Evolutionary conservation across 2,329 filamentous ascomycete species (phyloP).

Genomic region (Pyrenochaeta sp.): DNA sequence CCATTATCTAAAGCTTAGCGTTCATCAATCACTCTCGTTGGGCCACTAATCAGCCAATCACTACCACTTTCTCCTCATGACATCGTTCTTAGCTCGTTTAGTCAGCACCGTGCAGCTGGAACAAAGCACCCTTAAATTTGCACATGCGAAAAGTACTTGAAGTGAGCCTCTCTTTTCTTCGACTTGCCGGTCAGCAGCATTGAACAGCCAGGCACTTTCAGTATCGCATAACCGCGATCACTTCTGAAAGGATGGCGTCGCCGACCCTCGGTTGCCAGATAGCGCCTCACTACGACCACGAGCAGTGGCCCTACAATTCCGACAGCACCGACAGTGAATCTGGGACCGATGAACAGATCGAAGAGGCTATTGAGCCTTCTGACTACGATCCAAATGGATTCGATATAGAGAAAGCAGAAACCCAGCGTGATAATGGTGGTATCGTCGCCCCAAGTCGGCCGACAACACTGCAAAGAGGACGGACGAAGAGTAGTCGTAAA

Average conservation of each 20-base stretch:
- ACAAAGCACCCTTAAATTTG: not conserved
- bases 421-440: constrained; percentile 17
- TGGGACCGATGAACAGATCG: constrained; percentile 10
- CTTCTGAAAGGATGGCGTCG: constrained; percentile 18
- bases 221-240: not conserved
- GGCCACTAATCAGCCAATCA: not conserved
- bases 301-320: constrained; percentile 20
- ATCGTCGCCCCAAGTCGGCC: constrained; percentile 16
- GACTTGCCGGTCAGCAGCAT: not conserved
- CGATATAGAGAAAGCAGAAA: constrained; percentile 34
- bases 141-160: not conserved
- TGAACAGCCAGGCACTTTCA: not conserved
- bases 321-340: constrained; percentile 20
- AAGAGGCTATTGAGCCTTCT: not conserved
- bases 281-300: constrained; percentile 33
- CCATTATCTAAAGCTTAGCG: constrained; percentile 14
- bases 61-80: constrained; percentile 4
- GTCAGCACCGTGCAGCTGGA: not conserved
- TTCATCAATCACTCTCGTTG: not conserved
- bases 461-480: constrained; percentile 16
- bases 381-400: constrained; percentile 1
- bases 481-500: constrained; percentile 31
- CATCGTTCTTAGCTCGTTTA: constrained; percentile 6
- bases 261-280: constrained; percentile 38
- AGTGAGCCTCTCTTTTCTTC: not conserved